A percentile compares a stretch with the other conserved stretches of the same genome.
Evolutionary conservation across 202 grass and related monocot species (phyloP).

Genomic region (Eragrostis tef): DNA sequence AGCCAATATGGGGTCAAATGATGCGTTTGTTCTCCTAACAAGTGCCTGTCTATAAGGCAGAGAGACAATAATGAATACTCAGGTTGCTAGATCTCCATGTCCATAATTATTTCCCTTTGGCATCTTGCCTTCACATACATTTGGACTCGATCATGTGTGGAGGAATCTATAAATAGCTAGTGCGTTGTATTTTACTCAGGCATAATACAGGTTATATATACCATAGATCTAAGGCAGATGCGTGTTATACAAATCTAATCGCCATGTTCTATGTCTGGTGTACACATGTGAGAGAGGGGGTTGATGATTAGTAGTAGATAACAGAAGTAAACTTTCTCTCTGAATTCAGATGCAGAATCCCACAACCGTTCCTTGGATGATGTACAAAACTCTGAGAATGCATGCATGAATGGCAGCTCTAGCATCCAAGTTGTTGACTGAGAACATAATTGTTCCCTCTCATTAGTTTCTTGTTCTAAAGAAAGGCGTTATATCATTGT

Average conservation of each 20-base stretch:
- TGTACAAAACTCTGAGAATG: not conserved
- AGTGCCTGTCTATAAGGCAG: not conserved
- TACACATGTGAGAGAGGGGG: slow-evolving; percentile 32
- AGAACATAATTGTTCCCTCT: slow-evolving; percentile 21
- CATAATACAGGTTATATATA: not conserved
- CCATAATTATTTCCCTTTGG: not conserved
- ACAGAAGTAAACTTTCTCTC: not conserved
- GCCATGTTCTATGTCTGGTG: slow-evolving; percentile 46
- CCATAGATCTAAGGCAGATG: slow-evolving; percentile 37
- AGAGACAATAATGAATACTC: slow-evolving; percentile 10
- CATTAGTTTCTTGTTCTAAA: not conserved
- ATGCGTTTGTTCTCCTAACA: not conserved
- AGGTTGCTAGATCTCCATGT: slow-evolving; percentile 21
- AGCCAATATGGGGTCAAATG: not conserved
- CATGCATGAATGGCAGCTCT: not conserved
- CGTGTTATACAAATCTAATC: slow-evolving; percentile 28
- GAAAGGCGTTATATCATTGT: not conserved
- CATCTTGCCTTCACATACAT: slow-evolving; percentile 26
- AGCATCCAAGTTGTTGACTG: slow-evolving; percentile 14
- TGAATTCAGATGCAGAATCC: slow-evolving; percentile 38
- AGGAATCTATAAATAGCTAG: slow-evolving; percentile 17
- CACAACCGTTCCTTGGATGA: slow-evolving; percentile 34
- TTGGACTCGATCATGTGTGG: slow-evolving; percentile 5
- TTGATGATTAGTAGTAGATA: slow-evolving; percentile 34
- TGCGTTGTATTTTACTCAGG: not conserved